Base-by-base conservation (phyloP, 805 yeast genomes). In the Yamadazyma philogaea region DNA sequence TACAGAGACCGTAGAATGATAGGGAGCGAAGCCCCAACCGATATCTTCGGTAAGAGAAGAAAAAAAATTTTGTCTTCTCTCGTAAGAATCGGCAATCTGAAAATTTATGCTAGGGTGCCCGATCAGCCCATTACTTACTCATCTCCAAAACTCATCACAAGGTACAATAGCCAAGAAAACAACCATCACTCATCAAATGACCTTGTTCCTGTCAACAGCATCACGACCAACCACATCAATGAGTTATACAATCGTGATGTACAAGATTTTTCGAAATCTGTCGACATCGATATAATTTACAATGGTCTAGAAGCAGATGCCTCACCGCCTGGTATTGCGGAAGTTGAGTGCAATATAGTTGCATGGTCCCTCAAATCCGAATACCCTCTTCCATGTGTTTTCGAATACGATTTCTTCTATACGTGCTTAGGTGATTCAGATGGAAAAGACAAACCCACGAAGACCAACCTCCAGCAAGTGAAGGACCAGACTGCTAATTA, bases 391-490 rank as follows among this genome's bases (percentile, higher is more conserved):
- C 74, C 74, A 5, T 51, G 65, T 36, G 57, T 60, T 20, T 46
- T 70, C 16, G 68, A 63, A 8, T 68, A 67, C 42, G 75, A 70
- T 43, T 70, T 70, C 48, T 67, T 69, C 49, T 68, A 70, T 18
- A 55, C 55, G 32, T 57, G 60, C 3, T 33, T 42, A 20, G 26
- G 12, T 10, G 39, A 42, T 8, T 50, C 47, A 12, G 52, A 46
- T 17, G 63, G 63, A 35, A 64, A 61, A 24, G 63, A 56, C 4
- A 59, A 58, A 34, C 54, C 52, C 27, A 66, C 72, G 1, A 60
- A 63, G 37, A 51, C 54, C 16, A 70, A 70, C 46, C 50, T 70
- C 28, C 70, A 63, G 43, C 42, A 40, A 11, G 44, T 66, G 17
- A 70, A 70, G 46, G 66, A 64, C 30, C 58, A 59, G 34, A 65